Evolutionary conservation across 495 filamentous ascomycete species (phyloP).

Genomic region (Lasiosphaeria ovina): DNA sequence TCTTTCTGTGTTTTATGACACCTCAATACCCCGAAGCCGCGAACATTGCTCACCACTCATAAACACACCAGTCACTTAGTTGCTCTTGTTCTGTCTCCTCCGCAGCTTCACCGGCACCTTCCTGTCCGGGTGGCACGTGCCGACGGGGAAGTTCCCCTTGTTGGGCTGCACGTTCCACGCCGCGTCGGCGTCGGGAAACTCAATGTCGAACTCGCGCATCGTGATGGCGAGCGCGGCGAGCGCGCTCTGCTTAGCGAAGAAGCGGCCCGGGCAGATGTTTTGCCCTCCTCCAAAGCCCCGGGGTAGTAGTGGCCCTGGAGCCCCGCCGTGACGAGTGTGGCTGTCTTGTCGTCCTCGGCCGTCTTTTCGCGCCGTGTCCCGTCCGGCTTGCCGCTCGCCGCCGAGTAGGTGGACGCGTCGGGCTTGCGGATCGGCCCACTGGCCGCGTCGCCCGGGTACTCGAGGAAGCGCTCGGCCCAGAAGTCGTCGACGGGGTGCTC

Average conservation of each 20-base stretch:
- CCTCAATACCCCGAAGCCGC: not conserved
- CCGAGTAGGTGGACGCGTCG: not conserved
- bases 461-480: constrained; percentile 43
- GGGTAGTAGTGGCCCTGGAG: constrained; percentile 32
- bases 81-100: constrained; percentile 10
- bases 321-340: constrained; percentile 19
- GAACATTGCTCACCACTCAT: not conserved
- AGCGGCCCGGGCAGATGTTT: constrained; percentile 43
- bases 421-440: constrained; percentile 30
- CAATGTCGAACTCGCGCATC: constrained; percentile 27
- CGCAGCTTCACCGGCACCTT: constrained; percentile 26
- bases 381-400: not conserved
- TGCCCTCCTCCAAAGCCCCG: constrained; percentile 42
- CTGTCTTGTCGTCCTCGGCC: constrained; percentile 17
- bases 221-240: constrained; percentile 35
- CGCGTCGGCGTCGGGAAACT: constrained; percentile 15
- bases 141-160: constrained; percentile 21
- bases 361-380: constrained; percentile 5
- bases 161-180: constrained; percentile 15
- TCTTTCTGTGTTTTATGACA: not conserved
- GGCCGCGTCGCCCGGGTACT: constrained; percentile 32
- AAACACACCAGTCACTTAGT: not conserved
- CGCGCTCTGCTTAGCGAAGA: constrained; percentile 41
- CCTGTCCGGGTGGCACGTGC: constrained; percentile 23
- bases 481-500: constrained; percentile 33